Evolutionary conservation across 345 rosid species (phyloP).

Genomic region (Aquilaria yunnanensis): DNA sequence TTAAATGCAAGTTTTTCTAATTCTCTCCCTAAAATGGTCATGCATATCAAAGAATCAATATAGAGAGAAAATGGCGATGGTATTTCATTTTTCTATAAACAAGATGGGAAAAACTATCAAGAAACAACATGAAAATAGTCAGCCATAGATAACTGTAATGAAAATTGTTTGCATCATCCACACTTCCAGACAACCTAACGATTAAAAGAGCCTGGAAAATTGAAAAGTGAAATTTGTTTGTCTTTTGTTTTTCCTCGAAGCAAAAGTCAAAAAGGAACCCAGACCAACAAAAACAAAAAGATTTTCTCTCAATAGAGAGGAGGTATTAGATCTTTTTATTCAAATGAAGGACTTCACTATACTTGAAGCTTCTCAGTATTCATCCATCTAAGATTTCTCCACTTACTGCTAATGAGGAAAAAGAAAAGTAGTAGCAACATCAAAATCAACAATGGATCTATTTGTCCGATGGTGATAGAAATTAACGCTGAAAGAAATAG

Average conservation of each 20-base stretch:
- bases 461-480: background rate
- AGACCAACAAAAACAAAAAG: no score
- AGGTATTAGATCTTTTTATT: slow-evolving; percentile 57
- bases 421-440: background rate
- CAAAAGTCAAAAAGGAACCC: background rate
- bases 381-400: slow-evolving; percentile 23
- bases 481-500: background rate
- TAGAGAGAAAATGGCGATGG: no score
- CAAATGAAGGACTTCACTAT: slow-evolving; percentile 20
- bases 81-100: no score
- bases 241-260: no score
- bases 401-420: slow-evolving; percentile 15
- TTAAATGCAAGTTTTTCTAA: slow-evolving; percentile 69
- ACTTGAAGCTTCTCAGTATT: slow-evolving; percentile 17
- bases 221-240: no score
- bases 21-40: slow-evolving; percentile 48
- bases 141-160: slow-evolving; percentile 63
- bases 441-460: background rate
- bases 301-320: background rate
- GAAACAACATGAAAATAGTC: slow-evolving; percentile 11
- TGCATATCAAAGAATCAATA: no score
- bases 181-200: slow-evolving; percentile 10
- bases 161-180: slow-evolving; percentile 32
- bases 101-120: no score
- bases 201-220: no score